These are phyloP conservation scores for Dryas drummondii DNA, from an alignment of 306 rosid species.

Conservation along the genomic window DNA sequence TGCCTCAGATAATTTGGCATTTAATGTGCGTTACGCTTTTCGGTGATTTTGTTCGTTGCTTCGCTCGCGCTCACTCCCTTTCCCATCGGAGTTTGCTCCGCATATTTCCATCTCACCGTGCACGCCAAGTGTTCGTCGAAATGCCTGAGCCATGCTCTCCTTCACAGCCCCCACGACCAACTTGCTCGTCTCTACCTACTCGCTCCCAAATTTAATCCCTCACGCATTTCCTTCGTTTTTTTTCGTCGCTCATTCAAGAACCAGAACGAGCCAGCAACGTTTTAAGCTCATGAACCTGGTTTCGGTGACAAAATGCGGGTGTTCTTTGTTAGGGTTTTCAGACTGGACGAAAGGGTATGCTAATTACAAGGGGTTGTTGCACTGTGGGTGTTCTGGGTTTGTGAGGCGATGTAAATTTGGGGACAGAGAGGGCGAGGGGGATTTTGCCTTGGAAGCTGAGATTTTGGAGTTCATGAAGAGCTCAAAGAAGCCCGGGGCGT, in stretches of 20 bases:
- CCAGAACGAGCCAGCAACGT: constrained; percentile 8
- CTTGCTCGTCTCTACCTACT: constrained; percentile 14
- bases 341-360: constrained; percentile 4
- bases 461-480: constrained; percentile 82
- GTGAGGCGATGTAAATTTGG: constrained; percentile 49
- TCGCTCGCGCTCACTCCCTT: neutral
- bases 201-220: constrained; percentile 20
- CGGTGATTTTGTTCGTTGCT: constrained; percentile 30
- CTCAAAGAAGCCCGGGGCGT: constrained; percentile 56
- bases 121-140: constrained; percentile 61
- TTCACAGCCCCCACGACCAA: constrained; percentile 25
- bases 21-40: constrained; percentile 5
- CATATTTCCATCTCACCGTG: neutral
- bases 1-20: neutral
- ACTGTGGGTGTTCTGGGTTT: constrained; percentile 41
- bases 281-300: constrained; percentile 11
- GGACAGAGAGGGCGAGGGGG: constrained; percentile 54
- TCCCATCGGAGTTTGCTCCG: neutral
- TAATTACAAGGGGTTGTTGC: constrained; percentile 25
- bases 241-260: constrained; percentile 9
- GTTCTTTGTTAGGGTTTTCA: constrained; percentile 21
- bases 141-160: constrained; percentile 85
- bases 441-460: constrained; percentile 57
- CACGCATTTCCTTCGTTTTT: constrained; percentile 19
- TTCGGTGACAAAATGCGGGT: constrained; percentile 16